Percentiles rank a stretch among this genome's conserved stretches.
Conservation (phyloP, 371 early-diverging fungal genomes). For the Dichotomocladium elegans region DNA sequence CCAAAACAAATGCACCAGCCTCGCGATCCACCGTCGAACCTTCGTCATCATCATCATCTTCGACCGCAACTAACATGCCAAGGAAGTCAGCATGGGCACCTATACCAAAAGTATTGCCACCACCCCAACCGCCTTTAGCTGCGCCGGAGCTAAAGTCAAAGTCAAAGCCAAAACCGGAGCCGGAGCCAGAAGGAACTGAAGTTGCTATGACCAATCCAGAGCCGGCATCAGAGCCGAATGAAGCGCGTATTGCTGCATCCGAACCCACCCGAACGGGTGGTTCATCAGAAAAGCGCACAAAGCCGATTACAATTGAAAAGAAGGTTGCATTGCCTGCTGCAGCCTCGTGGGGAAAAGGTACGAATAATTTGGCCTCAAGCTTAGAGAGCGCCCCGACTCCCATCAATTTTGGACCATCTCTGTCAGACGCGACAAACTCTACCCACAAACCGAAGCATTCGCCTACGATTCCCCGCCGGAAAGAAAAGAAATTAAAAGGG, state of each 20-base stretch:
- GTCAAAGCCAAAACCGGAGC: background rate
- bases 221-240: background rate
- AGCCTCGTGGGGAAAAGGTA: constrained; percentile 60
- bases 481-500: constrained; percentile 38
- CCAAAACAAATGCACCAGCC: background rate
- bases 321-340: constrained; percentile 61
- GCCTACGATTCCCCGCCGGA: constrained; percentile 27
- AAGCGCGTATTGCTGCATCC: too few species aligned
- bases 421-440: constrained; percentile 36
- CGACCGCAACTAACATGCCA: too few species aligned
- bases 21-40: constrained; percentile 3
- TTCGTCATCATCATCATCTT: too few species aligned
- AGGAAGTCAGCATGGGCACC: constrained; percentile 31
- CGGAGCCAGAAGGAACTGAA: constrained; percentile 2
- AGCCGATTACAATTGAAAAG: constrained; percentile 17
- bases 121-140: constrained; percentile 14
- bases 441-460: constrained; percentile 44
- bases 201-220: background rate
- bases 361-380: constrained; percentile 20
- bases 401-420: constrained; percentile 41
- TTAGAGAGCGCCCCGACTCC: constrained; percentile 35
- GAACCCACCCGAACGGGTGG: background rate
- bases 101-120: constrained; percentile 34
- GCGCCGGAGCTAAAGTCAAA: background rate
- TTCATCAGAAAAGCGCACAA: constrained; percentile 12